A percentile compares a stretch with the other conserved stretches of the same genome.
Conservation (phyloP, 768 basidiomycete genomes). For the Suillus sp. region DNA sequence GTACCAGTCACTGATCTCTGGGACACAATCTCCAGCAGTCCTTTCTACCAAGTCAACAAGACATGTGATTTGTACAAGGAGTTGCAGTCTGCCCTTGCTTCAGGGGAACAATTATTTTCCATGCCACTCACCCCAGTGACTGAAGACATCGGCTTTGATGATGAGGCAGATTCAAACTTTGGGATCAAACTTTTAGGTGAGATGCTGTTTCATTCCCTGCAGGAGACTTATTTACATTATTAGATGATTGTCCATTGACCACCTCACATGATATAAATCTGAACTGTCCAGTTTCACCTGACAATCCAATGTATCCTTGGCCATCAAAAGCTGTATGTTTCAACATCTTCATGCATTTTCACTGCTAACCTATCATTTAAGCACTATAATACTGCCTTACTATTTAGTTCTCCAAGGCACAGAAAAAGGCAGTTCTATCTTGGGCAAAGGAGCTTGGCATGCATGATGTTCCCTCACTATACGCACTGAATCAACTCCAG, state of each 20-base stretch:
- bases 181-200: not conserved
- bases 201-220: not conserved
- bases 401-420: slow-evolving; percentile 35
- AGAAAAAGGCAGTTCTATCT: slow-evolving; percentile 30
- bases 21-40: not conserved
- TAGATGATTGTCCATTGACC: not conserved
- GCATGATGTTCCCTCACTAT: slow-evolving; percentile 28
- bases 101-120: slow-evolving; percentile 9
- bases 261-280: not conserved
- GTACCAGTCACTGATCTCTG: slow-evolving; percentile 1
- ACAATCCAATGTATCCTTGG: slow-evolving; percentile 14
- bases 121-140: not conserved
- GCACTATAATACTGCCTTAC: slow-evolving; percentile 31
- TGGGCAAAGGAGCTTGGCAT: slow-evolving; percentile 36
- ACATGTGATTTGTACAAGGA: slow-evolving; percentile 10
- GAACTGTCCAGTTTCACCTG: slow-evolving; percentile 33
- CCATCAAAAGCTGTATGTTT: slow-evolving; percentile 11
- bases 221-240: not conserved
- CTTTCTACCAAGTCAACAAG: slow-evolving; percentile 1
- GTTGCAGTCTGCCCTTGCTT: slow-evolving; percentile 10
- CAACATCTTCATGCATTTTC: not conserved
- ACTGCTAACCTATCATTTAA: slow-evolving; percentile 11
- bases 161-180: slow-evolving; percentile 28
- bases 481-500: slow-evolving; percentile 25
- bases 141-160: slow-evolving; percentile 20